Conservation (phyloP, 768 basidiomycete genomes). For the Clitopilus hobsonii region DNA sequence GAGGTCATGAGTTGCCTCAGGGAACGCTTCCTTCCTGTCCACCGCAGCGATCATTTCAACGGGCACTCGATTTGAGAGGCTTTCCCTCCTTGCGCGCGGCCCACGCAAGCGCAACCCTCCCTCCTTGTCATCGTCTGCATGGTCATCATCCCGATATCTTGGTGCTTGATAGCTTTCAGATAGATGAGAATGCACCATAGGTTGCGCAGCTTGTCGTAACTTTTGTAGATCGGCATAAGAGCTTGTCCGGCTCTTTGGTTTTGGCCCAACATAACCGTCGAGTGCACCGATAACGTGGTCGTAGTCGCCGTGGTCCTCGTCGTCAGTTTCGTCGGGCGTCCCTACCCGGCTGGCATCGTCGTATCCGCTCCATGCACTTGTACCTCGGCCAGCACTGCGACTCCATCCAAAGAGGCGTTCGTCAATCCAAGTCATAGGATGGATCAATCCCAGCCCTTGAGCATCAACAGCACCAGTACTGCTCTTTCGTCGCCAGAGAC, state of each 20-base stretch:
- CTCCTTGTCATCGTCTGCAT: slow-evolving; percentile 19
- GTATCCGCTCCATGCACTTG: slow-evolving; percentile 77
- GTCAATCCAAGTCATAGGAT: slow-evolving; percentile 95
- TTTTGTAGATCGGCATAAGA: slow-evolving; percentile 83
- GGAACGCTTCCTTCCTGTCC: slow-evolving; percentile 54
- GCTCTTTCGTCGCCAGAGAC: slow-evolving; percentile 77
- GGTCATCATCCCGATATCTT: not conserved
- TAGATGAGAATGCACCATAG: slow-evolving; percentile 13
- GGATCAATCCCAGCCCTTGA: slow-evolving; percentile 77
- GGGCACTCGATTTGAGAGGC: slow-evolving; percentile 59
- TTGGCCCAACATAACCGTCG: slow-evolving; percentile 34
- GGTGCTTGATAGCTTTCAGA: not conserved
- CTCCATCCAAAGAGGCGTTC: slow-evolving; percentile 94
- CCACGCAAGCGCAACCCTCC: slow-evolving; percentile 42
- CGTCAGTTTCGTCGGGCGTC: slow-evolving; percentile 77
- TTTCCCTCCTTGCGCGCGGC: slow-evolving; percentile 53
- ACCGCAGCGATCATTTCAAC: slow-evolving; percentile 61
- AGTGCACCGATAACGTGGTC: slow-evolving; percentile 79
- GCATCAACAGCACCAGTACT: slow-evolving; percentile 80
- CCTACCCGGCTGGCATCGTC: slow-evolving; percentile 59
- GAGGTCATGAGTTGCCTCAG: slow-evolving; percentile 58
- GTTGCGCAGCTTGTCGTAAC: slow-evolving; percentile 34
- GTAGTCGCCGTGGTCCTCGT: slow-evolving; percentile 88
- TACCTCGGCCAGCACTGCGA: slow-evolving; percentile 70
- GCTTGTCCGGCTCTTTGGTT: slow-evolving; percentile 55